Evolutionary conservation across 495 filamentous ascomycete species (phyloP).

Genomic region (Copromyces sp.): DNA sequence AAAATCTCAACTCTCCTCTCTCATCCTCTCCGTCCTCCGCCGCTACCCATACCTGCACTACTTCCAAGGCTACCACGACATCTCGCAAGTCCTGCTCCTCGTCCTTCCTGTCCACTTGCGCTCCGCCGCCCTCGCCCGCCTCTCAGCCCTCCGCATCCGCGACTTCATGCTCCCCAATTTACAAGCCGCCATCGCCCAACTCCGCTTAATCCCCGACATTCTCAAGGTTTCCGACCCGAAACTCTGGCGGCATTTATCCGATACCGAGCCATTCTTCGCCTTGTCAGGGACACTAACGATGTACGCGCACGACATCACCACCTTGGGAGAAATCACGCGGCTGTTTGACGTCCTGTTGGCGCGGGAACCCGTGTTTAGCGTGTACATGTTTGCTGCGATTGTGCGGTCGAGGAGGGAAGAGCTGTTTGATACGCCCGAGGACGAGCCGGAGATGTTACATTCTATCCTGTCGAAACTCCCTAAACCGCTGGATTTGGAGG

Average conservation of each 20-base stretch:
- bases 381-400: slow-evolving; percentile 89
- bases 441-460: slow-evolving; percentile 93
- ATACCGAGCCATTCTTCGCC: slow-evolving; percentile 82
- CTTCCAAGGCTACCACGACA: slow-evolving; percentile 98
- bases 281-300: slow-evolving; percentile 82
- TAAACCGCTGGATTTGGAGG: slow-evolving; percentile 71
- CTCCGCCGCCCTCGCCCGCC: slow-evolving; percentile 52
- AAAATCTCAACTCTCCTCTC: slow-evolving; percentile 59
- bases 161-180: slow-evolving; percentile 96
- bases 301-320: slow-evolving; percentile 91
- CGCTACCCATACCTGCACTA: slow-evolving; percentile 81
- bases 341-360: slow-evolving; percentile 88
- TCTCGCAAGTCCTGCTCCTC: slow-evolving; percentile 90
- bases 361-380: slow-evolving; percentile 67
- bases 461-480: slow-evolving; percentile 82
- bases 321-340: slow-evolving; percentile 76
- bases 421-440: slow-evolving; percentile 65
- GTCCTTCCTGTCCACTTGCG: slow-evolving; percentile 51
- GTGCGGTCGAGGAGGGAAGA: slow-evolving; percentile 69
- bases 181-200: slow-evolving; percentile 68
- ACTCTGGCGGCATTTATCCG: slow-evolving; percentile 61
- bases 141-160: slow-evolving; percentile 81
- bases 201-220: slow-evolving; percentile 75
- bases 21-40: slow-evolving; percentile 69
- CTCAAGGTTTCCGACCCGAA: slow-evolving; percentile 55